Base-by-base conservation (phyloP, 2,329 filamentous ascomycete genomes). In the Rutstroemia sp. region DNA sequence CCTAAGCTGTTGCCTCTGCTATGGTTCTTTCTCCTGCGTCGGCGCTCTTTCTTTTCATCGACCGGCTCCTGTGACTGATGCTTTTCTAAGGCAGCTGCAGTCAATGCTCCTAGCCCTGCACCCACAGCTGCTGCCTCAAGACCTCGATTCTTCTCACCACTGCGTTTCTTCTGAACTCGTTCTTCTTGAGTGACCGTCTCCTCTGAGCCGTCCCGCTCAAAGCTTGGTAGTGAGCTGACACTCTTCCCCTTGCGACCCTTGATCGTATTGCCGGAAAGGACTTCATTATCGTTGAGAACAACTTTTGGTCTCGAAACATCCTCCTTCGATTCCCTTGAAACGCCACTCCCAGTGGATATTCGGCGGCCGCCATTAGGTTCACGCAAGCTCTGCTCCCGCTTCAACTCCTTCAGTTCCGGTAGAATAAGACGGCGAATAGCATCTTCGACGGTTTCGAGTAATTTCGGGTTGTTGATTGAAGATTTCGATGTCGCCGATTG, bases 341-440 rank as follows among this genome's bases (percentile, higher is more conserved):
- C 70, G 21, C 77, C 77, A 58, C 75, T 86, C 14, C 53, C 53
- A 16, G 41, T 23, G 18, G 53, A 51, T 10, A 27, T 51, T 21
- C 53, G 39, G 12, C 53, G 53, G 18, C 46, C 52, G 30, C 30
- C 41, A 10, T 44, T 44, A 4, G 41, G 86, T 62, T 87, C 80
- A 61, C 86, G 83, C 62, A 87, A 86, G 70, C 89, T 92, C 70
- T 92, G 88, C 67, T 96, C 91, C 65, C 92, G 85, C 71, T 96
- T 96, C 54, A 99, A 77, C 9, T 91, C 90, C 65, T 90, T 92
- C 46, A 99, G 78, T 71, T 99, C 92, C 0, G 94, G 94, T 2
- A 99, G 71, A 54, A 89, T 88, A 58, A 89, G 73, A 54, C 85
- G 78, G 65, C 85, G 82, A 66, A 90, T 89, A 18, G 85, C 86